Evolutionary conservation across 208 protist genomes (phyloP), one percentile per base, ranked within the genome.

Genomic region (Angomonas desouzai): DNA sequence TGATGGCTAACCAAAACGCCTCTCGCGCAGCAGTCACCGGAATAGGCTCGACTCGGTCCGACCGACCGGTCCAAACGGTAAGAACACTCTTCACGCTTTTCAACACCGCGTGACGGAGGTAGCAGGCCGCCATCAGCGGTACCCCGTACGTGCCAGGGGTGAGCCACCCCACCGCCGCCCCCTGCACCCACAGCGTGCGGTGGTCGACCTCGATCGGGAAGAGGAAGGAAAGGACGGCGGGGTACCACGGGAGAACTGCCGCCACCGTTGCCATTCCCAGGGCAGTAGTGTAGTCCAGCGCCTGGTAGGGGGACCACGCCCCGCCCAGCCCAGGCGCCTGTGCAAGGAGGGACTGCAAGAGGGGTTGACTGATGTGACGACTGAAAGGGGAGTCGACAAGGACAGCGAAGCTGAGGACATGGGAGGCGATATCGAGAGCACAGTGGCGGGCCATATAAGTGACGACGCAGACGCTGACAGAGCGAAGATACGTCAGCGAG

Each of bases 401-500:
- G 18, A 51, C 9, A 13, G 20, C 9, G 45, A 22, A 63, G 22
- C 20, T 13, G 4, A 59, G 0, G 7, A 32, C 22, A n/a, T 30
- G 45, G 13, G 23, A 38, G 29, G 16, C n/a, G 30, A 49, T 3
- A 57, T 9, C 10, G n/a, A 38, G 22, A 27, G 20, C 11, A 20
- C 23, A 11, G 0, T 4, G 30, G 6, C 7, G 10, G 25, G 7
- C 29, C 9, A 51, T 40, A 40, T 18, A 11, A 22, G 53, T 20
- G 11, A 4, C 16, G 16, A 20, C 7, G n/a, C 29, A 36, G 20
- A 58, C 11, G 45, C 7, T 4, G 32, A 20, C 16, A 38, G 25
- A 49, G 32, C 25, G 9, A 64, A 49, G 56, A 62, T 20, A 43
- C 18, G 40, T 25, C 30, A 53, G 53, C 16, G 36, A 29, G 22